These are phyloP conservation scores for Fusarium anguioides DNA, from an alignment of 2,329 filamentous ascomycete species.

Conservation along the genomic window DNA sequence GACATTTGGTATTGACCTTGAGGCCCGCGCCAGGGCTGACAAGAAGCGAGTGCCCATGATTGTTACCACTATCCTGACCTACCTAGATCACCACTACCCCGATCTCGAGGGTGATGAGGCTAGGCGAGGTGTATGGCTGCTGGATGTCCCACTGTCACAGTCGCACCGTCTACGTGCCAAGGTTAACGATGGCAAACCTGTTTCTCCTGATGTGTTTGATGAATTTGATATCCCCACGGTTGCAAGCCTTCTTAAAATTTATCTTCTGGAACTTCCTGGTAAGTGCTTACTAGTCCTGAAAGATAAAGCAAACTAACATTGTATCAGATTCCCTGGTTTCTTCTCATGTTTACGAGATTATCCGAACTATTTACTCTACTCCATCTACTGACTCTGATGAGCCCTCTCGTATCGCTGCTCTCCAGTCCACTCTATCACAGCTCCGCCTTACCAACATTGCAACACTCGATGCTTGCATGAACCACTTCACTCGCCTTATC, in stretches of 20 bases:
- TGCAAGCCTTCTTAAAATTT: conserved; percentile 91
- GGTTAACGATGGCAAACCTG: conserved; percentile 87
- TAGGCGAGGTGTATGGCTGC: conserved; percentile 90
- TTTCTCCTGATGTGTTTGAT: conserved; percentile 79
- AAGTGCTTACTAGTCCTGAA: conserved; percentile 50
- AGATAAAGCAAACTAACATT: conserved; percentile 39
- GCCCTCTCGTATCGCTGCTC: conserved; percentile 83
- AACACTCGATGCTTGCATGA: conserved; percentile 97
- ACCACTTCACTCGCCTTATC: conserved; percentile 96
- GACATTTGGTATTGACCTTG: conserved; percentile 97
- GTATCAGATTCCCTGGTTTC: conserved; percentile 91
- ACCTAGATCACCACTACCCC: conserved; percentile 95
- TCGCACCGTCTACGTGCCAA: conserved; percentile 85
- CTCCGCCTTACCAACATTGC: conserved; percentile 97
- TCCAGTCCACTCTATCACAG: conserved; percentile 95
- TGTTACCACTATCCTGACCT: conserved; percentile 92
- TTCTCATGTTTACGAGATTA: conserved; percentile 97
- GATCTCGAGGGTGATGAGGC: conserved; percentile 97
- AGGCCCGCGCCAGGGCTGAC: conserved; percentile 91
- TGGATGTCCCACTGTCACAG: conserved; percentile 86
- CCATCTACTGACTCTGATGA: conserved; percentile 81
- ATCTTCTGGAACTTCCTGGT: conserved; percentile 94
- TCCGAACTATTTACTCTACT: conserved; percentile 94
- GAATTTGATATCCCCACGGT: conserved; percentile 95
- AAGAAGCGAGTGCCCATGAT: conserved; percentile 94